These are phyloP conservation scores for Scheffersomyces parashehatae DNA, from an alignment of 1,139 yeast genomes.

Conservation along the genomic window DNA sequence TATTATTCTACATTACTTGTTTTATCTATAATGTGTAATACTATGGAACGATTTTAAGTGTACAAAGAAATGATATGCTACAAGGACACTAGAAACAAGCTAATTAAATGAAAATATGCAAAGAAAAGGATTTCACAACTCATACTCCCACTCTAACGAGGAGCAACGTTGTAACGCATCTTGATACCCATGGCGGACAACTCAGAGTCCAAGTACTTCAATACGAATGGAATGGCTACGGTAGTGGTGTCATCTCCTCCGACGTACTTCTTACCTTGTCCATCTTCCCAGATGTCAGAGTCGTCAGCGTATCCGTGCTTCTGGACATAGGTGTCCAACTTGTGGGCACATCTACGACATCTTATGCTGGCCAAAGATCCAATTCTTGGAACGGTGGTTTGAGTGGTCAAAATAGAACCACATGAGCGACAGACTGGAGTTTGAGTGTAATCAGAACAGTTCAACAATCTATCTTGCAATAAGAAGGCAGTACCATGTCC, in stretches of 20 bases:
- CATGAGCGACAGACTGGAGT: constrained; percentile 87
- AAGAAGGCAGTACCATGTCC: constrained; percentile 99
- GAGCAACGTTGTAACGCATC: constrained; percentile 80
- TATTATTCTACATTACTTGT: too few relatives aligned
- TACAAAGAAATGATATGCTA: neutral
- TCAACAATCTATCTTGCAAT: constrained; percentile 90
- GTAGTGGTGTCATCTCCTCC: constrained; percentile 94
- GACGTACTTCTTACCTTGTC: constrained; percentile 84
- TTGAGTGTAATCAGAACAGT: constrained; percentile 95
- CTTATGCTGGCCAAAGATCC: constrained; percentile 78
- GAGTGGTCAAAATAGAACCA: constrained; percentile 89
- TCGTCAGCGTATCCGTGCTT: constrained; percentile 56
- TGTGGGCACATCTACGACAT: constrained; percentile 89
- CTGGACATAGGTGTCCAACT: constrained; percentile 46
- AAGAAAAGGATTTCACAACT: neutral
- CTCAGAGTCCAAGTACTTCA: constrained; percentile 93
- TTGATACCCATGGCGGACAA: constrained; percentile 97
- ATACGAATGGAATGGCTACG: constrained; percentile 94
- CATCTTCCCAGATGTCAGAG: constrained; percentile 95
- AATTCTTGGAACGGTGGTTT: constrained; percentile 85
- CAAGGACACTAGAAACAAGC: neutral
- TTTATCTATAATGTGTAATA: too few relatives aligned
- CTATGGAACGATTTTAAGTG: too few relatives aligned
- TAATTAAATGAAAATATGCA: constrained; percentile 1
- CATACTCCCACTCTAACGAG: constrained; percentile 30